phyloP scores from a whole-genome alignment of 1,284 basidiomycete species.

The Ceratobasidium sp. region DNA sequence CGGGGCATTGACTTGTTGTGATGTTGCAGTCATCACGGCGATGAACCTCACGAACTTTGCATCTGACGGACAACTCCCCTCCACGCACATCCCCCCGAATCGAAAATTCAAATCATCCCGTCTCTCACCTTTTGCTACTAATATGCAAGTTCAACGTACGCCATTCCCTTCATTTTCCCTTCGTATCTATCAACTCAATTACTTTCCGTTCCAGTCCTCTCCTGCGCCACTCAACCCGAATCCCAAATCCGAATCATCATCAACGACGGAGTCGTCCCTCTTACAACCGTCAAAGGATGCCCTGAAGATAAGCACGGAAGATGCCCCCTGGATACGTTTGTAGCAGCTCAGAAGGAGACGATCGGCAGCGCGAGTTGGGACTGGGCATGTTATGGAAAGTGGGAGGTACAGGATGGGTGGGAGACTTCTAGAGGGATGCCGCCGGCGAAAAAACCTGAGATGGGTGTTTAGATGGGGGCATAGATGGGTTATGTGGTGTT shows the following conservation, averaged over 20 bases:
- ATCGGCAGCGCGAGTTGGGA: constrained; percentile 79
- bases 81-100: constrained; percentile 74
- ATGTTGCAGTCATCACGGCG: constrained; percentile 52
- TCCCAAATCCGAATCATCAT: constrained; percentile 82
- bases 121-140: constrained; percentile 68
- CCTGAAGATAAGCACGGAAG: constrained; percentile 77
- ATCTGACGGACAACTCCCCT: constrained; percentile 74
- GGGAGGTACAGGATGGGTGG: constrained; percentile 72
- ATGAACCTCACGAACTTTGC: constrained; percentile 73
- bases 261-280: constrained; percentile 90
- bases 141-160: constrained; percentile 61
- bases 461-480: neutral
- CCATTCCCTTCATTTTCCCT: constrained; percentile 35
- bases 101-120: constrained; percentile 65
- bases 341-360: constrained; percentile 76
- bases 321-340: constrained; percentile 82
- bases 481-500: neutral
- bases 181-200: constrained; percentile 22
- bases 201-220: constrained; percentile 66
- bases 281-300: constrained; percentile 81
- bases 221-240: constrained; percentile 61
- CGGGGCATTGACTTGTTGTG: constrained; percentile 62
- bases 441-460: constrained; percentile 52
- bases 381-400: constrained; percentile 81
- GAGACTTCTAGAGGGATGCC: constrained; percentile 68